Base-by-base conservation (phyloP, 768 basidiomycete species). In the Gloeopeniophorella convolvens region DNA sequence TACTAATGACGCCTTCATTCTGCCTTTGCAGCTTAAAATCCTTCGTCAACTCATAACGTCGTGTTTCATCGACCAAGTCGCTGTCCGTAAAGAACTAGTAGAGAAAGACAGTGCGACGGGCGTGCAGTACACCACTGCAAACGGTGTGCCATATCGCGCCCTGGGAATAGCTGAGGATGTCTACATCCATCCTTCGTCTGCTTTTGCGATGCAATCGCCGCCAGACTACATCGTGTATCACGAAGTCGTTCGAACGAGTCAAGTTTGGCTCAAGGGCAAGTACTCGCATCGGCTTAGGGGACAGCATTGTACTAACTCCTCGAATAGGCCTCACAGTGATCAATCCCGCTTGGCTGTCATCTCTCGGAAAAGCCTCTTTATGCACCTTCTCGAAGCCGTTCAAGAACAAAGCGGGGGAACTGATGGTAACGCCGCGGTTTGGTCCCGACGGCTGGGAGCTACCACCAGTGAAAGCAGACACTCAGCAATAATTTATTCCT, bases 21-120 rank as follows among this genome's bases (percentile, higher is more conserved):
- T n/a, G n/a, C n/a, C n/a, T 32, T 52, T 28, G 10, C 45, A 97
- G 89, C 73, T 97, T 57, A 97, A 95, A 65, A 82, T 89, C 15
- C 72, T 99, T 10, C 79, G 89, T 33, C 96, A 98, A 63, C 74
- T 97, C 9, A 62, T 97, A 39, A 75, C 88, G 0, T 85, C 95
- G 9, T 89, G 82, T 13, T 97, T 96, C 68, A 89, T 98, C 57
- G 94, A 99, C 66, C 91, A 95, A 66, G 82, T 97, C 12, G 96
- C 96, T 7, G 76, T 94, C 12, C 82, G 96, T 23, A 90, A 87
- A 62, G 95, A 98, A 63, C 66, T 89, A 28, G 73, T 83, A 12
- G 76, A 82, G 37, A 80, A 79, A 54, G 69, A 73, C 41, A 68
- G 72, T 13, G 70, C 75, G 2, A 71, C 75, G 11, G 89, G 86